Evolutionary conservation across 148 eudicot genomes (phyloP), one percentile per base, ranked within the genome.

Genomic region (Hydrangea macrophylla): DNA sequence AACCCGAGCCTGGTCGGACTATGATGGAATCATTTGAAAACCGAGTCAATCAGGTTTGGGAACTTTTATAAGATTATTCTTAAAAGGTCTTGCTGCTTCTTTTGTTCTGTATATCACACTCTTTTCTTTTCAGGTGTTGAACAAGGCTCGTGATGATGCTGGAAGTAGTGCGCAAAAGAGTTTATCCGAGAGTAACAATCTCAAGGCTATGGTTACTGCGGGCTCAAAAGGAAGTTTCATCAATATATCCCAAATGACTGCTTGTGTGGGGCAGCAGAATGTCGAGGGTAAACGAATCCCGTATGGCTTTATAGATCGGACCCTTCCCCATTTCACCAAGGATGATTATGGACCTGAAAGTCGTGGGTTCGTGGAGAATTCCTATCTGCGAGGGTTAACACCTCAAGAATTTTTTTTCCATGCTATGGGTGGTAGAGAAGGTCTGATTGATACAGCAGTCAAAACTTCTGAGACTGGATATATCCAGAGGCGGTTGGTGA

Each of bases 351-450:
- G 99, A 64, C 99, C 99, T 37, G 99, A 95, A 72, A 89, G 96
- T 83, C 99, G 99, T 82, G 99, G 99, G 10, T 95, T 95, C 77
- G 99, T 95, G 77, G 99, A 95, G 80, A 95, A 95, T 64, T 95
- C 99, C 4, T 95, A 95, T 79, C 75, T 95, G 22, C 82, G 99
- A 74, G 99, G 99, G 25, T 76, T 95, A 76, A 91, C 97, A 44
- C 99, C 99, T 10, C 97, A 95, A 64, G 99, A 94, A 75, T 94
- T 94, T 88, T 94, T 94, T 75, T 94, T 94, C 67, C 97, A 94
- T 76, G 99, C 99, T 59, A 94, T 94, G 99, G 99, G 99, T 70
- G 97, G 99, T 85, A 84, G 99, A 69, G 99, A 94, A 85, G 99
- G 99, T 83, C 76, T 94, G 30, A 94, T 94, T 65, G 99, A 94